Evolutionary conservation across 2,329 filamentous ascomycete genomes (phyloP), one percentile per base, ranked within the genome.

Genomic region (Stagonosporopsis tanaceti): DNA sequence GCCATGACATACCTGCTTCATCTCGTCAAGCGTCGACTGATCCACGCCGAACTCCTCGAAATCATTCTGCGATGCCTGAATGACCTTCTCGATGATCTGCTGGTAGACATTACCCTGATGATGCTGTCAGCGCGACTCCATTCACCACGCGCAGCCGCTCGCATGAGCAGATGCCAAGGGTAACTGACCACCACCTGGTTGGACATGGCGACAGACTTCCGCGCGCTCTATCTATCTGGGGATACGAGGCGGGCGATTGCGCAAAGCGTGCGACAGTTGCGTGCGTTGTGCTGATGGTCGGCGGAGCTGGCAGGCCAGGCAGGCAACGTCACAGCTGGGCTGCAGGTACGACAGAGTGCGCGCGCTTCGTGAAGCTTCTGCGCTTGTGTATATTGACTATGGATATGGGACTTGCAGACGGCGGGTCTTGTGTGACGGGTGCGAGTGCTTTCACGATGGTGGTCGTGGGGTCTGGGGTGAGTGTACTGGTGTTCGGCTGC

Each of bases 41-140:
- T 96, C 92, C 64, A 98, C 90, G 70, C 95, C 95, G 68, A 90
- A 92, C 80, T 99, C 95, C 78, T 99, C 95, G 76, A 99, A 98
- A 79, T 98, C 95, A 73, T 94, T 91, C 73, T 91, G 87, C 72
- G 94, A 97, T 66, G 76, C 74, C 47, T 70, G 65, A 58, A 81
- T 75, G 59, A 82, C 80, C 70, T 91, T 90, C 69, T 94, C 89
- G 78, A 98, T 92, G 75, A 99, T 93, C 80, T 95, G 92, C 78
- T 88, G 83, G 78, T 97, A 99, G 72, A 98, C 89, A 66, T 81
- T 80, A 71, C 95, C 95, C 81, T 76, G 47, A 17, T 39, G 63
- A 68, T 57, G 67, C 67, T 62, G 71, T 76, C 61, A 75, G 74
- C 69, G 62, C 53, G 54, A 47, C 53, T 62, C 50, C 61, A 53